Evolutionary conservation across 495 filamentous ascomycete genomes (phyloP).

Genomic region (Jackrogersella multiformis): DNA sequence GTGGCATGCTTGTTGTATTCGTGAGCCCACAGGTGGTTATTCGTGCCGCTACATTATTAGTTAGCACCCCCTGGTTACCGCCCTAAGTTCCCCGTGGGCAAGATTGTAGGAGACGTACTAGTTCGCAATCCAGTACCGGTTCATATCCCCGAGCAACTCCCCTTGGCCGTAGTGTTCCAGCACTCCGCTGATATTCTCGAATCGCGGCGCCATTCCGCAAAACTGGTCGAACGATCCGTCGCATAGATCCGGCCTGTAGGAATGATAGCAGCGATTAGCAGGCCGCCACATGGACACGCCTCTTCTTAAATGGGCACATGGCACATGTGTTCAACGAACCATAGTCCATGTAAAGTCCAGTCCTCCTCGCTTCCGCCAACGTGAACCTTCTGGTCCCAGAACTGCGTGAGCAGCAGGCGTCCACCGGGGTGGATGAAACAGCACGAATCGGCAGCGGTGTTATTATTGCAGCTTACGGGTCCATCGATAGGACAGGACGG

Average conservation of each 20-base stretch:
- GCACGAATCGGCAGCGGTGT: conserved; percentile 66
- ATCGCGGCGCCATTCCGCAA: conserved; percentile 73
- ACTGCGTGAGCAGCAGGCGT: conserved; percentile 81
- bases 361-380: conserved; percentile 73
- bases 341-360: conserved; percentile 92
- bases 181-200: conserved; percentile 75
- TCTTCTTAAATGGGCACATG: background rate
- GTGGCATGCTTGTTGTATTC: conserved; percentile 90
- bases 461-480: conserved; percentile 61
- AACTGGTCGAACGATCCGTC: conserved; percentile 79
- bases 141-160: conserved; percentile 76
- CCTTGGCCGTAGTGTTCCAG: conserved; percentile 68
- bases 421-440: conserved; percentile 88
- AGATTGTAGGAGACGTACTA: conserved; percentile 44
- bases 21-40: conserved; percentile 79
- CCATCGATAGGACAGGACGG: conserved; percentile 56
- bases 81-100: background rate
- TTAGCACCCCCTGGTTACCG: conserved; percentile 11
- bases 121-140: conserved; percentile 74
- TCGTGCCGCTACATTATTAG: conserved; percentile 56
- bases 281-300: background rate
- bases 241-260: conserved; percentile 78
- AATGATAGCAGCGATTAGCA: background rate
- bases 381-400: conserved; percentile 82
- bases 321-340: conserved; percentile 52